Percentiles rank a stretch among this genome's conserved stretches.
phyloP scores from a whole-genome alignment of 208 protist species.

The Crithidia mellificae region DNA sequence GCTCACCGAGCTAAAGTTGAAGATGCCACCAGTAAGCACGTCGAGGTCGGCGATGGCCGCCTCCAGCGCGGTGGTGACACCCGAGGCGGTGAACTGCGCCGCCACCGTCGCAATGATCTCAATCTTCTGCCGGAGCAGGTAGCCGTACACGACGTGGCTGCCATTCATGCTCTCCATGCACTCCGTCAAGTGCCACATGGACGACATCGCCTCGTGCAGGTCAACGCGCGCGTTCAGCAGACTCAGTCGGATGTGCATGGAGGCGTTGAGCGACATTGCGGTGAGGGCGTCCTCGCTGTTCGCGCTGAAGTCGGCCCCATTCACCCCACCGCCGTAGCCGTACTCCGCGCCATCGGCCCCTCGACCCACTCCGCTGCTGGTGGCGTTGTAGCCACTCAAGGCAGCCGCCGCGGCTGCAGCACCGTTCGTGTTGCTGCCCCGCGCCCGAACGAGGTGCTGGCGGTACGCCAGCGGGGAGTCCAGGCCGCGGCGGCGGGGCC shows the following conservation, averaged over 20 bases:
- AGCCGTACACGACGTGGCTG: slow-evolving; percentile 37
- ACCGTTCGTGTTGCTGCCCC: not conserved
- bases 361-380: not conserved
- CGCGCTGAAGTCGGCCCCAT: not conserved
- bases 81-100: slow-evolving; percentile 32
- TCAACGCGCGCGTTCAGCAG: slow-evolving; percentile 40
- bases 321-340: not conserved
- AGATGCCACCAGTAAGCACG: slow-evolving; percentile 39
- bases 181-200: slow-evolving; percentile 43
- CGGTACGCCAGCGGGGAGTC: slow-evolving; percentile 14
- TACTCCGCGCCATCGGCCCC: not conserved
- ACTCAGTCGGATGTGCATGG: slow-evolving; percentile 33
- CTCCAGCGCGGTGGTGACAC: slow-evolving; percentile 37
- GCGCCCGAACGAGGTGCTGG: not conserved
- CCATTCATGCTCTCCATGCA: slow-evolving; percentile 36
- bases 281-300: slow-evolving; percentile 30
- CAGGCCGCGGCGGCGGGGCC: slow-evolving; percentile 5
- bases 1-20: slow-evolving; percentile 21
- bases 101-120: slow-evolving; percentile 38
- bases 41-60: slow-evolving; percentile 39
- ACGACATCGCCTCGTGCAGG: slow-evolving; percentile 39
- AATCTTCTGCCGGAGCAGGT: slow-evolving; percentile 39
- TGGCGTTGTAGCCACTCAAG: slow-evolving; percentile 2
- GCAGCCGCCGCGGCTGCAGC: not conserved
- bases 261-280: slow-evolving; percentile 26